Evolutionary conservation across 768 basidiomycete species (phyloP).

Genomic region (Hemileccinum impolitum): DNA sequence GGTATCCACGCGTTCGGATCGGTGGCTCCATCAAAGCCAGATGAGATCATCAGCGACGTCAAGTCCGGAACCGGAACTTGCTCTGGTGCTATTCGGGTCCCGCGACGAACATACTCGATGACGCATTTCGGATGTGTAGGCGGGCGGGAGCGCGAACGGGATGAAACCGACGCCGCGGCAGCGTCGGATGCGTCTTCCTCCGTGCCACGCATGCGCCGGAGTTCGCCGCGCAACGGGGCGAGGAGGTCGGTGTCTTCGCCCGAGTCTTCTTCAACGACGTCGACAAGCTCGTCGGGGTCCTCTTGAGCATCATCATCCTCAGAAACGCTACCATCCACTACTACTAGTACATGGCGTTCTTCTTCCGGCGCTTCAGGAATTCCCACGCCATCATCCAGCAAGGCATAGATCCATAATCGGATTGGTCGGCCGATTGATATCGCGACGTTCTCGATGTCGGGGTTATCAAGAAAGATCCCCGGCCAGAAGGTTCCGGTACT

Average conservation of each 20-base stretch:
- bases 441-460: slow-evolving; percentile 66
- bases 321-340: slow-evolving; percentile 23
- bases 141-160: slow-evolving; percentile 26
- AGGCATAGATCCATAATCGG: slow-evolving; percentile 61
- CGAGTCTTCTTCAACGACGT: slow-evolving; percentile 62
- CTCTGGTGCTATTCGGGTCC: slow-evolving; percentile 60
- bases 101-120: slow-evolving; percentile 65
- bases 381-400: slow-evolving; percentile 67
- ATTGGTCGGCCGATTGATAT: slow-evolving; percentile 61
- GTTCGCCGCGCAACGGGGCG: slow-evolving; percentile 65
- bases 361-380: slow-evolving; percentile 38
- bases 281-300: slow-evolving; percentile 60
- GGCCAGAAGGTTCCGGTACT: slow-evolving; percentile 69
- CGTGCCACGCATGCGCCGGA: slow-evolving; percentile 53
- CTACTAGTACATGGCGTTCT: neutral
- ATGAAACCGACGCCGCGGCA: slow-evolving; percentile 32
- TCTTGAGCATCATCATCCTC: slow-evolving; percentile 38
- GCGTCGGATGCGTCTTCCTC: slow-evolving; percentile 30
- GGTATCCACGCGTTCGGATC: slow-evolving; percentile 34
- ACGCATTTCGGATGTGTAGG: slow-evolving; percentile 27
- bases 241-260: slow-evolving; percentile 50
- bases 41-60: slow-evolving; percentile 42
- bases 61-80: slow-evolving; percentile 51
- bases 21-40: slow-evolving; percentile 25
- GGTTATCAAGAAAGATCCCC: slow-evolving; percentile 70